Conservation (phyloP, 768 basidiomycete genomes). For the Leccinum subtestaceum region DNA sequence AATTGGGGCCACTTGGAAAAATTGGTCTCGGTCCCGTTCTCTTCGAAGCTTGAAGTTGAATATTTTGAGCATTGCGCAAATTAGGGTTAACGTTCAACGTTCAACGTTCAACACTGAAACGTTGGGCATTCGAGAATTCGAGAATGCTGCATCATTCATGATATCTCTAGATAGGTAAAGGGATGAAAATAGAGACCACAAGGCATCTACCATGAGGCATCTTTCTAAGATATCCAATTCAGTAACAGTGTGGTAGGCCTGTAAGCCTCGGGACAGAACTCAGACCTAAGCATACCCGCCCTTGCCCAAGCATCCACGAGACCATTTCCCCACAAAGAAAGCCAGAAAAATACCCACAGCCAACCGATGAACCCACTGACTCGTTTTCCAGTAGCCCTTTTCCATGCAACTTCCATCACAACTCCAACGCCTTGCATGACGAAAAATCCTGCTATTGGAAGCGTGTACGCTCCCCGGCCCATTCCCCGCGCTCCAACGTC, state of each 20-base stretch:
- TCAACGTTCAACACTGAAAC: no score
- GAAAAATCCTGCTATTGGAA: conserved; percentile 48
- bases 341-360: conserved; percentile 51
- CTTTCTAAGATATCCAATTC: conserved; percentile 4
- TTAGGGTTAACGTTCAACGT: not conserved
- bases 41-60: not conserved
- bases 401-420: conserved; percentile 48
- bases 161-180: not conserved
- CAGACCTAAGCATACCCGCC: conserved; percentile 19
- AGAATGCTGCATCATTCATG: not conserved
- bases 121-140: not conserved
- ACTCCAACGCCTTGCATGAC: conserved; percentile 54
- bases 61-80: not conserved
- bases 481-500: conserved; percentile 57
- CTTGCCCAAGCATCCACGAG: conserved; percentile 44
- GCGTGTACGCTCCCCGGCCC: conserved; percentile 49
- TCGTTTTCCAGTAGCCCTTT: conserved; percentile 39
- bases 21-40: no score
- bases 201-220: not conserved
- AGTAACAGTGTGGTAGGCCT: conserved; percentile 18
- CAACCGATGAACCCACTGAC: conserved; percentile 49
- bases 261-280: conserved; percentile 15
- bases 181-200: not conserved
- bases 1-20: no score
- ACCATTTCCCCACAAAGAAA: conserved; percentile 44